Evolutionary conservation across 1,139 yeast genomes (phyloP).

Genomic region (Candida glucosophila): DNA sequence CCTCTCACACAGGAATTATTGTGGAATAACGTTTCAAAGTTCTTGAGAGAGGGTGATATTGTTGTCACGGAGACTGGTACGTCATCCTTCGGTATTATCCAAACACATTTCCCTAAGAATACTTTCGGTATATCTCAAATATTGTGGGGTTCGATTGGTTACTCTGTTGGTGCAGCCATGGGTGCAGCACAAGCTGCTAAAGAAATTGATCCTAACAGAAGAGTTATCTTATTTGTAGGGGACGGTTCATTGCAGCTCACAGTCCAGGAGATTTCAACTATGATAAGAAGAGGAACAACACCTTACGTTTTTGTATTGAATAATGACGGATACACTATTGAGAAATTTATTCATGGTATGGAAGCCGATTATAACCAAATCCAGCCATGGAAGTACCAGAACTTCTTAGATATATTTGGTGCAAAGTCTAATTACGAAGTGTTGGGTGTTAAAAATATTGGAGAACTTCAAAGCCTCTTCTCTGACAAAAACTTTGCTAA

Average conservation of each 20-base stretch:
- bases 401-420: constrained; percentile 20
- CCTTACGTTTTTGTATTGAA: constrained; percentile 31
- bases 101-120: constrained; percentile 26
- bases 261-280: constrained; percentile 33
- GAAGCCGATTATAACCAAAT: constrained; percentile 28
- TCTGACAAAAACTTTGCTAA: constrained; percentile 17
- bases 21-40: constrained; percentile 24
- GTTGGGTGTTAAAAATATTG: constrained; percentile 15
- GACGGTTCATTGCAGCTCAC: constrained; percentile 38
- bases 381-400: constrained; percentile 31
- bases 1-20: constrained; percentile 25
- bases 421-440: constrained; percentile 22
- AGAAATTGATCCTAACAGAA: constrained; percentile 21
- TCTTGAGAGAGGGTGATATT: constrained; percentile 29
- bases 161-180: constrained; percentile 22
- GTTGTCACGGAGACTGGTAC: constrained; percentile 34
- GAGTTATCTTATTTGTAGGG: constrained; percentile 31
- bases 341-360: constrained; percentile 30
- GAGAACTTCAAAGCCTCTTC: constrained; percentile 19
- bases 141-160: constrained; percentile 26
- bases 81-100: constrained; percentile 34
- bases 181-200: constrained; percentile 29
- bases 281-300: constrained; percentile 22
- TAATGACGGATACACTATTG: constrained; percentile 34
- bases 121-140: constrained; percentile 32